These are phyloP conservation scores for Podaxis sp. DNA, from an alignment of 768 basidiomycete species.

Conservation along the genomic window DNA sequence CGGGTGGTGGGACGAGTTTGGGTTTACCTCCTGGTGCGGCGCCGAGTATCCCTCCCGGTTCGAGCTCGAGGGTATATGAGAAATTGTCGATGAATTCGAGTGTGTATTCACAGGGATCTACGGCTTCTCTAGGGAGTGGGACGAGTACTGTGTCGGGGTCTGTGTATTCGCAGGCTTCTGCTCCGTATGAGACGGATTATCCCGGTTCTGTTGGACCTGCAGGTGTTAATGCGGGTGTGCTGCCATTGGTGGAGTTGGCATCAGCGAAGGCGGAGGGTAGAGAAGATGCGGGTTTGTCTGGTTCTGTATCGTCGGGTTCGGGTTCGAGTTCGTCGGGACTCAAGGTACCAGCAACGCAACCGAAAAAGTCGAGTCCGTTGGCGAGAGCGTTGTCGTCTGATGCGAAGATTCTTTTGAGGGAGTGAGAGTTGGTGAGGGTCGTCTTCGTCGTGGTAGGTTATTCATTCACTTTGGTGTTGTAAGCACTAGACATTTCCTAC, in stretches of 20 bases:
- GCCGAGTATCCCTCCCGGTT: background rate
- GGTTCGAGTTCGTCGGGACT: background rate
- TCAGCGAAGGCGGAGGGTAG: background rate
- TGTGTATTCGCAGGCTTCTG: background rate
- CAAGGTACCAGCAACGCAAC: conserved; percentile 9
- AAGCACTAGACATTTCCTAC: too few species aligned
- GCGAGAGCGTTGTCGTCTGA: conserved; percentile 15
- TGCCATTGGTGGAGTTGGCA: background rate
- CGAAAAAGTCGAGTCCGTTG: conserved; percentile 21
- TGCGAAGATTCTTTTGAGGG: conserved; percentile 14
- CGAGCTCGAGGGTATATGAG: background rate
- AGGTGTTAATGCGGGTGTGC: background rate
- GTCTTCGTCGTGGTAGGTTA: too few species aligned
- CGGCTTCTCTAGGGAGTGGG: background rate
- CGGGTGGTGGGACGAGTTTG: background rate
- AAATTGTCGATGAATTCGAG: background rate
- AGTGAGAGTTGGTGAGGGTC: background rate
- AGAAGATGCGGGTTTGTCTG: background rate
- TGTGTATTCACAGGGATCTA: background rate
- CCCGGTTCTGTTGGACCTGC: background rate
- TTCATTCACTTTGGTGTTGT: too few species aligned
- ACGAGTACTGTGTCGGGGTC: background rate
- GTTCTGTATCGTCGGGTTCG: background rate
- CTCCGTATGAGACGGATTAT: background rate
- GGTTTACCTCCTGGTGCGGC: background rate